phyloP scores from a whole-genome alignment of 371 early-diverging fungal genomes.

The Mortierella sp. region DNA sequence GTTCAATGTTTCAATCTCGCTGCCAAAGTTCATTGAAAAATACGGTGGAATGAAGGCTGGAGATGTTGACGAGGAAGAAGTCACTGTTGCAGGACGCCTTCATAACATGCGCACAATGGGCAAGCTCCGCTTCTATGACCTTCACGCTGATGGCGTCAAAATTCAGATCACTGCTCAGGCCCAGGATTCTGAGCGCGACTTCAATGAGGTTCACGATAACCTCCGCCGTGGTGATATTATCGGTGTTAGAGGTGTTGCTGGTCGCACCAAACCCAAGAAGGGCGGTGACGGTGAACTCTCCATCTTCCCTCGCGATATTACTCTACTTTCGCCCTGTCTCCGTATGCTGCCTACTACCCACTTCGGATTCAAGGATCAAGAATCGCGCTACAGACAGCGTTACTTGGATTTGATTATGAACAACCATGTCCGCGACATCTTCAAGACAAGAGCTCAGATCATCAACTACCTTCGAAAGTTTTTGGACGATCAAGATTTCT shows the following conservation, averaged over 20 bases:
- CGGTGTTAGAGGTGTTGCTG: constrained; percentile 95
- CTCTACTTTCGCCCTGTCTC: constrained; percentile 95
- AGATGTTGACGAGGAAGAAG: constrained; percentile 76
- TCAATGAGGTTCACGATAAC: constrained; percentile 81
- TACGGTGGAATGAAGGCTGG: constrained; percentile 80
- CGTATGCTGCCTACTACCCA: constrained; percentile 97
- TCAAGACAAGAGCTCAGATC: constrained; percentile 92
- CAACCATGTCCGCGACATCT: constrained; percentile 94
- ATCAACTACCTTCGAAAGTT: constrained; percentile 96
- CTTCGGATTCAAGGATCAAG: constrained; percentile 97
- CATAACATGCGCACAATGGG: constrained; percentile 92
- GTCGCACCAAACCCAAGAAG: constrained; percentile 84
- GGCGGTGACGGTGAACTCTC: constrained; percentile 92
- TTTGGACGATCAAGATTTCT: constrained; percentile 94
- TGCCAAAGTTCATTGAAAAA: constrained; percentile 90
- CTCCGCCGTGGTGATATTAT: constrained; percentile 99
- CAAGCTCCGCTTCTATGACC: constrained; percentile 96
- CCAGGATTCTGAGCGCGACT: constrained; percentile 85
- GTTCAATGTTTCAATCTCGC: constrained; percentile 90
- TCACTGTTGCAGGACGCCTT: constrained; percentile 90
- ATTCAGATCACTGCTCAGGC: constrained; percentile 95
- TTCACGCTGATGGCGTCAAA: constrained; percentile 95
- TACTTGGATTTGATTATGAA: constrained; percentile 99
- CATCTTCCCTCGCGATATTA: constrained; percentile 92
- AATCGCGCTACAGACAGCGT: constrained; percentile 98